Percentiles rank a stretch among this genome's conserved stretches.
Evolutionary conservation across 495 filamentous ascomycete species (phyloP).

Genomic region (Aspergillus haitiensis): DNA sequence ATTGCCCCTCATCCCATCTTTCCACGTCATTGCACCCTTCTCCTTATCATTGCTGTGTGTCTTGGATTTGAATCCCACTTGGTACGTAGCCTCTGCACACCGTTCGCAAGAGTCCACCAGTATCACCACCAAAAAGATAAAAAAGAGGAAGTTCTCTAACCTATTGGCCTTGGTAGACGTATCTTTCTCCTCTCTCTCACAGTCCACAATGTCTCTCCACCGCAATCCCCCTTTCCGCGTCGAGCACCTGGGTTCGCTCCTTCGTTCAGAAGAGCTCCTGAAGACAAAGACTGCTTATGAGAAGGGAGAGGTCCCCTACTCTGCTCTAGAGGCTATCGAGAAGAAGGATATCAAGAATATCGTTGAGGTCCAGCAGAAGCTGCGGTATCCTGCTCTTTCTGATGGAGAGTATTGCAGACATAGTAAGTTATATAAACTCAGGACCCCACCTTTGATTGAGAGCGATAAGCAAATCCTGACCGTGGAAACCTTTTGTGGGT

Average conservation of each 20-base stretch:
- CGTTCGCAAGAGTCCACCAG: no score
- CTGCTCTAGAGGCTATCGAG: slow-evolving; percentile 52
- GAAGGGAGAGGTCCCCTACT: slow-evolving; percentile 40
- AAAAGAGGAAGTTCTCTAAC: no score
- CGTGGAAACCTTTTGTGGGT: slow-evolving; percentile 5
- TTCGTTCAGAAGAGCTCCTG: slow-evolving; percentile 69
- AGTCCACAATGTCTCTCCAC: slow-evolving; percentile 45
- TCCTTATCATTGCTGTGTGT: no score
- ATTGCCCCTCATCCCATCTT: no score
- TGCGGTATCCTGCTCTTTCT: slow-evolving; percentile 67
- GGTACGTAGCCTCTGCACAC: no score
- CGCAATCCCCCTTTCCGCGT: slow-evolving; percentile 75
- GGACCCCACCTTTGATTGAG: not conserved
- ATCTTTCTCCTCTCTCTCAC: not conserved
- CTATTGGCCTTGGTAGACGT: no score
- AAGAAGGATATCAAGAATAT: slow-evolving; percentile 66
- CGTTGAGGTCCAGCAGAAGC: slow-evolving; percentile 62
- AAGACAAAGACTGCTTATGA: slow-evolving; percentile 61
- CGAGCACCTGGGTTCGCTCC: slow-evolving; percentile 80
- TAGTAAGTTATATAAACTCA: slow-evolving; percentile 35
- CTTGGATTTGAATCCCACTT: no score
- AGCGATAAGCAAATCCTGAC: slow-evolving; percentile 7
- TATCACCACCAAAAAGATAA: no score
- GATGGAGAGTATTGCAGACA: slow-evolving; percentile 77
- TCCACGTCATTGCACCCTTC: no score